Evolutionary conservation across 1,139 yeast genomes (phyloP).

Genomic region (Pichia kudriavzevii): DNA sequence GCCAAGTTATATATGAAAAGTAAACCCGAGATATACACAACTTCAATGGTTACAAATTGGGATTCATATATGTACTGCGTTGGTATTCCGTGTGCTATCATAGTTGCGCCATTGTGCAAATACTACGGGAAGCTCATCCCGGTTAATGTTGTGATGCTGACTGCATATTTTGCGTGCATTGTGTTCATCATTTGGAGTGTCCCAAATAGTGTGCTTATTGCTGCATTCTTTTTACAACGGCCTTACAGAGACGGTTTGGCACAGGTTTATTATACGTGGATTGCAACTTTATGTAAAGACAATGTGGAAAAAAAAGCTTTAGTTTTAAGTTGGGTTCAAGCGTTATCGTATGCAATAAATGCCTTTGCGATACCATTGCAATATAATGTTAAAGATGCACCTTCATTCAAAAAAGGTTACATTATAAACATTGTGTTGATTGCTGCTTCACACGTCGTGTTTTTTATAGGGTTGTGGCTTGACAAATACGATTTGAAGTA

Average conservation of each 20-base stretch:
- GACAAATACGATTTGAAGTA: constrained; percentile 16
- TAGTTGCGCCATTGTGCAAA: constrained; percentile 15
- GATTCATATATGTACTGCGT: constrained; percentile 12
- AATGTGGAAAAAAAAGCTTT: constrained; percentile 43
- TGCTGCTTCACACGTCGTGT: constrained; percentile 14
- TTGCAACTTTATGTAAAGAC: constrained; percentile 35
- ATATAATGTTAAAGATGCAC: constrained; percentile 40
- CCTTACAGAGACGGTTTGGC: constrained; percentile 14
- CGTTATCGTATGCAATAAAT: constrained; percentile 42
- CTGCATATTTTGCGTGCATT: constrained; percentile 12
- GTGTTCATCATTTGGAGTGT: constrained; percentile 14
- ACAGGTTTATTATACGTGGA: constrained; percentile 45
- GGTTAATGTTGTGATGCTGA: constrained; percentile 6
- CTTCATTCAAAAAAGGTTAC: constrained; percentile 41
- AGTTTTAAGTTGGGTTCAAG: constrained; percentile 41
- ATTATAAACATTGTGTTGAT: constrained; percentile 39
- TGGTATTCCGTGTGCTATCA: constrained; percentile 12
- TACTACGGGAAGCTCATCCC: constrained; percentile 15
- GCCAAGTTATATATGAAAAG: constrained; percentile 15
- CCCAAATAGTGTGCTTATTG: constrained; percentile 9
- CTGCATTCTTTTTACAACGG: constrained; percentile 13
- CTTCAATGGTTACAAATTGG: constrained; percentile 14
- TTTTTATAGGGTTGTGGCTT: constrained; percentile 11
- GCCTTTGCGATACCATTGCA: constrained; percentile 40
- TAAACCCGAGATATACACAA: constrained; percentile 10